Conservation (phyloP, 2,329 filamentous ascomycete genomes). For the Geosmithia flava region DNA sequence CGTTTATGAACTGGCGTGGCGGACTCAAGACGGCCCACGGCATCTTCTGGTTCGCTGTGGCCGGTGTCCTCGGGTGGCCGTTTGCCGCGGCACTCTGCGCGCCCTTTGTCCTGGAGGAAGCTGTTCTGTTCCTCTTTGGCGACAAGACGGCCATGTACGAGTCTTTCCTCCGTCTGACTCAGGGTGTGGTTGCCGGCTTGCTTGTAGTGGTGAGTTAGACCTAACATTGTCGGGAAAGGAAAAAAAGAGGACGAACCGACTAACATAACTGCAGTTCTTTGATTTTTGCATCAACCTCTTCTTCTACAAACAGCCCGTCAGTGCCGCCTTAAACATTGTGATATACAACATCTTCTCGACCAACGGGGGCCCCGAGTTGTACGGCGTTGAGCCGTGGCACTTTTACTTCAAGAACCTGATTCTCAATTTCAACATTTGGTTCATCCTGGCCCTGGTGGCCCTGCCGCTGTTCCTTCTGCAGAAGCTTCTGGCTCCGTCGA, state of each 20-base stretch:
- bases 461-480: constrained; percentile 67
- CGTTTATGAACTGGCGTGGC: constrained; percentile 82
- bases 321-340: constrained; percentile 87
- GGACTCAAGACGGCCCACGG: constrained; percentile 70
- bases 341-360: constrained; percentile 88
- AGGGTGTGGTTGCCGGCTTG: constrained; percentile 55
- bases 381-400: constrained; percentile 92
- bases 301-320: constrained; percentile 68
- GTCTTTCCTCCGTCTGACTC: constrained; percentile 46
- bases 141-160: constrained; percentile 47
- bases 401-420: constrained; percentile 88
- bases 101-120: constrained; percentile 73
- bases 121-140: constrained; percentile 41
- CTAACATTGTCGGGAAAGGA: background rate
- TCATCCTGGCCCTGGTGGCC: constrained; percentile 62
- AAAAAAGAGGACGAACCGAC: background rate
- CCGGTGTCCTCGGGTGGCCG: constrained; percentile 83
- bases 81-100: constrained; percentile 74
- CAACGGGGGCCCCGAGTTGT: constrained; percentile 75
- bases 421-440: constrained; percentile 95
- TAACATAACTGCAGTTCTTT: constrained; percentile 34
- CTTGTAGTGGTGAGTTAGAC: constrained; percentile 50
- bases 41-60: constrained; percentile 83
- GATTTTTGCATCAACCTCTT: constrained; percentile 66
- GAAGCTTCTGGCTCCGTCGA: constrained; percentile 48